Percentiles rank a stretch among this genome's conserved stretches.
Conservation (phyloP, 2,329 filamentous ascomycete genomes). For the Calonectria pteridis region DNA sequence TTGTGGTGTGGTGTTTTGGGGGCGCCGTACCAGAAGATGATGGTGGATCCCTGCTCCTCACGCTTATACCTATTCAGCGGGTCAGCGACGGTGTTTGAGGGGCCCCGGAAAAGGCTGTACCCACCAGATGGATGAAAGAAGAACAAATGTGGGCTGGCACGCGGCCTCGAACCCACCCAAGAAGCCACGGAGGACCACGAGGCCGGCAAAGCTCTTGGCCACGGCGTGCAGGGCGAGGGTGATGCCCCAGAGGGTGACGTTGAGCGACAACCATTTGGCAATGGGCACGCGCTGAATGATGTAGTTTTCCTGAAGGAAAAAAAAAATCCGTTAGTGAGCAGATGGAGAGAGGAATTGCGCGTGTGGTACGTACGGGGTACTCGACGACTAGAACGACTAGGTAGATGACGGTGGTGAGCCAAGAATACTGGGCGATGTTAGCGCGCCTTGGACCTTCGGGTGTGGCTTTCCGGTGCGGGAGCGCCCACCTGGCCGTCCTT, state of each 20-base stretch:
- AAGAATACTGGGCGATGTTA: constrained; percentile 65
- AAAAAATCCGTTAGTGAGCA: background rate
- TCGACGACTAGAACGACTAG: constrained; percentile 77
- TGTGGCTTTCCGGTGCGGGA: background rate
- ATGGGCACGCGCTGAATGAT: constrained; percentile 71
- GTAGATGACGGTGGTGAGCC: constrained; percentile 82
- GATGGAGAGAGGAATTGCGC: background rate
- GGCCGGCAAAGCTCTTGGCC: constrained; percentile 68
- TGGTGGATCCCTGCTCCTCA: constrained; percentile 73
- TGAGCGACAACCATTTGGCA: constrained; percentile 73
- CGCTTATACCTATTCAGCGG: constrained; percentile 62
- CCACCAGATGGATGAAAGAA: constrained; percentile 74
- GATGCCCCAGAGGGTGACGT: constrained; percentile 73
- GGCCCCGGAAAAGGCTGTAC: background rate
- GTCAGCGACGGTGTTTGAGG: background rate
- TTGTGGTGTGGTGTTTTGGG: too few relatives aligned
- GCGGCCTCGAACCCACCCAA: constrained; percentile 78
- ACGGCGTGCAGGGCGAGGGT: constrained; percentile 71
- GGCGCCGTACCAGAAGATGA: constrained; percentile 78
- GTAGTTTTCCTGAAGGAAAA: constrained; percentile 64
- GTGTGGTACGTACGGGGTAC: constrained; percentile 61
- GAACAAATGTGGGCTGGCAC: constrained; percentile 75
- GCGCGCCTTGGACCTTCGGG: background rate
- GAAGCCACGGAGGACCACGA: constrained; percentile 71
- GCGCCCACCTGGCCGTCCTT: constrained; percentile 42